A percentile compares a stretch with the other conserved stretches of the same genome.
phyloP scores from a whole-genome alignment of 331 rosid genomes.

The Cucumis variabilis region DNA sequence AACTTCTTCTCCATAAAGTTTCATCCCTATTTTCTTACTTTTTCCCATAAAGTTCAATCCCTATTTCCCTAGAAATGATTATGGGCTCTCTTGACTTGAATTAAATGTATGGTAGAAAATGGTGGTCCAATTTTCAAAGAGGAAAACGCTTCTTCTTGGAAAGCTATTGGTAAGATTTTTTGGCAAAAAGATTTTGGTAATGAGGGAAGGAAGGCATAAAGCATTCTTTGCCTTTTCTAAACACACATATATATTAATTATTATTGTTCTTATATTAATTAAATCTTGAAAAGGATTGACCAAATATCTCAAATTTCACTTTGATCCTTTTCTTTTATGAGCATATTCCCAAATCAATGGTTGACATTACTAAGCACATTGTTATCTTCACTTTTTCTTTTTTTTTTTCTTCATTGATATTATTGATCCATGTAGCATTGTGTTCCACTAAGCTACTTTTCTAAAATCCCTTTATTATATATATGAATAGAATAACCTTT shows the following conservation, averaged over 20 bases:
- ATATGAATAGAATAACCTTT: no score
- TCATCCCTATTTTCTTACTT: no score
- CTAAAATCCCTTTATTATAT: background rate
- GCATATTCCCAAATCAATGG: conserved; percentile 31
- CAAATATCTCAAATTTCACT: background rate
- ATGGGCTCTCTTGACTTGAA: background rate
- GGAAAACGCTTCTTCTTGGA: background rate
- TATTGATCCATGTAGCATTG: background rate
- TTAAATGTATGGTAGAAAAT: background rate
- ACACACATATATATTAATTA: no score
- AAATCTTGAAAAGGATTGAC: background rate
- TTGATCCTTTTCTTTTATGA: background rate
- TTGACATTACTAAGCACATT: conserved; percentile 4
- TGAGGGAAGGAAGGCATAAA: background rate
- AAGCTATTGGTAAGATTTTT: conserved; percentile 1
- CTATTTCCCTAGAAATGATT: background rate
- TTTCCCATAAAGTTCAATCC: background rate
- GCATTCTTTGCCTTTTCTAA: background rate
- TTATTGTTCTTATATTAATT: no score
- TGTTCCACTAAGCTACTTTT: background rate
- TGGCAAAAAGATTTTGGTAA: background rate
- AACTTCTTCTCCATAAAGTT: no score
- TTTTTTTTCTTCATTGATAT: background rate
- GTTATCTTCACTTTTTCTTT: background rate
- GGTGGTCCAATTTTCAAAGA: background rate